A percentile compares a stretch with the other conserved stretches of the same genome.
These are phyloP conservation scores for Rhizophagus clarus DNA, from an alignment of 192 early-diverging fungal genomes.

Conservation along the genomic window DNA sequence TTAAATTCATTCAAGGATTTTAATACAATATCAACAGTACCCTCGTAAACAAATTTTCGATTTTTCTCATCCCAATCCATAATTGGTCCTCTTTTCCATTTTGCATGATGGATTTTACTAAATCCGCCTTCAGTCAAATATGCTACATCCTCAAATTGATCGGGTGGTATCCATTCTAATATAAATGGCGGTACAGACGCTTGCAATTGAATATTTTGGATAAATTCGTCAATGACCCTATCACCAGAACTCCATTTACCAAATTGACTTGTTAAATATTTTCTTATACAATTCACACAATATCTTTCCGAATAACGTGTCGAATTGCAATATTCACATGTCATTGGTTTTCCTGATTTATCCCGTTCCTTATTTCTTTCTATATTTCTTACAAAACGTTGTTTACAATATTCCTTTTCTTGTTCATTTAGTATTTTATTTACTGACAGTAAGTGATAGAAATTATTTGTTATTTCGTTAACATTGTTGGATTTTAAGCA, in stretches of 20 bases:
- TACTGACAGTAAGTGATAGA: background rate
- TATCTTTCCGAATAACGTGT: background rate
- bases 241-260: background rate
- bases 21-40: background rate
- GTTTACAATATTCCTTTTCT: background rate
- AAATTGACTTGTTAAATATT: background rate
- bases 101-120: background rate
- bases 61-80: constrained; percentile 1
- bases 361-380: background rate
- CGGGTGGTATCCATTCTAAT: constrained; percentile 18
- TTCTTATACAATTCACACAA: constrained; percentile 9
- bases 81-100: constrained; percentile 1
- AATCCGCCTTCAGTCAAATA: constrained; percentile 1
- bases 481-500: background rate
- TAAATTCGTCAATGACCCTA: background rate
- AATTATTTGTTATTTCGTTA: background rate
- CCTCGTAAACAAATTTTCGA: background rate
- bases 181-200: background rate
- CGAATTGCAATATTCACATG: background rate
- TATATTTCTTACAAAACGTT: background rate
- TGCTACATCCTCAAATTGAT: constrained; percentile 1
- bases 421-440: background rate
- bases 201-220: background rate
- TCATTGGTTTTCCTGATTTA: background rate
- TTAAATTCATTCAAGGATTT: background rate